Conservation (phyloP, 2,329 filamentous ascomycete genomes). For the Macroventuria anomochaeta region DNA sequence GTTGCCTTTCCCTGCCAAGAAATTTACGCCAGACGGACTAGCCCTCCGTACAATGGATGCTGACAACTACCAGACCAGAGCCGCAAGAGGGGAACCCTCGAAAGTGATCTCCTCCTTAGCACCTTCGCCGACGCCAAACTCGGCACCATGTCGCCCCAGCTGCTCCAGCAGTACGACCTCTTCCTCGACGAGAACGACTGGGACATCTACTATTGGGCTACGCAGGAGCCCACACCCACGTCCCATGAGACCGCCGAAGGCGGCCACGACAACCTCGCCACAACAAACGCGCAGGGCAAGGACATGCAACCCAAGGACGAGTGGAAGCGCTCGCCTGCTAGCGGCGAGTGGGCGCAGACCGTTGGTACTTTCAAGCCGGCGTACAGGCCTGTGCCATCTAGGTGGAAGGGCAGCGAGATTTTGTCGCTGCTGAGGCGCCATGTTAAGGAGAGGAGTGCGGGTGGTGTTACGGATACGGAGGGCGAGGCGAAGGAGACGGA, state of each 20-base stretch:
- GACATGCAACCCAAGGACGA: slow-evolving; percentile 53
- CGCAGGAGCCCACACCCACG: slow-evolving; percentile 74
- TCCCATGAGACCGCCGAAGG: slow-evolving; percentile 64
- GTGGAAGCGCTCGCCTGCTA: slow-evolving; percentile 60
- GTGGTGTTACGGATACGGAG: slow-evolving; percentile 55
- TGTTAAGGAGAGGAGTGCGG: slow-evolving; percentile 74
- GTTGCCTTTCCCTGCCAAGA: slow-evolving; percentile 2
- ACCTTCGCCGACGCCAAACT: slow-evolving; percentile 90
- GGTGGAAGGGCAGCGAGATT: slow-evolving; percentile 86
- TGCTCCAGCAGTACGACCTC: slow-evolving; percentile 83
- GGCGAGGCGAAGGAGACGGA: slow-evolving; percentile 43
- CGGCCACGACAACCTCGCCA: slow-evolving; percentile 53
- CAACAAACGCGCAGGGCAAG: slow-evolving; percentile 54
- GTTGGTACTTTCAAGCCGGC: slow-evolving; percentile 92
- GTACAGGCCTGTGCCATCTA: slow-evolving; percentile 83
- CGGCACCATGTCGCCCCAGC: slow-evolving; percentile 70
- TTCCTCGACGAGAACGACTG: slow-evolving; percentile 99
- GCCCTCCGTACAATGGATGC: background rate
- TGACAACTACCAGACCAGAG: slow-evolving; percentile 75
- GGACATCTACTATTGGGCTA: slow-evolving; percentile 99
- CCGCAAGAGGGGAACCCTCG: slow-evolving; percentile 93
- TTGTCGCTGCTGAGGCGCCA: slow-evolving; percentile 78
- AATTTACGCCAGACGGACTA: background rate
- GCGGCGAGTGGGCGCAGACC: slow-evolving; percentile 95
- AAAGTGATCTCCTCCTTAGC: slow-evolving; percentile 93